phyloP scores from a whole-genome alignment of 129 eudicot genomes.

The Kitagawia praeruptora region DNA sequence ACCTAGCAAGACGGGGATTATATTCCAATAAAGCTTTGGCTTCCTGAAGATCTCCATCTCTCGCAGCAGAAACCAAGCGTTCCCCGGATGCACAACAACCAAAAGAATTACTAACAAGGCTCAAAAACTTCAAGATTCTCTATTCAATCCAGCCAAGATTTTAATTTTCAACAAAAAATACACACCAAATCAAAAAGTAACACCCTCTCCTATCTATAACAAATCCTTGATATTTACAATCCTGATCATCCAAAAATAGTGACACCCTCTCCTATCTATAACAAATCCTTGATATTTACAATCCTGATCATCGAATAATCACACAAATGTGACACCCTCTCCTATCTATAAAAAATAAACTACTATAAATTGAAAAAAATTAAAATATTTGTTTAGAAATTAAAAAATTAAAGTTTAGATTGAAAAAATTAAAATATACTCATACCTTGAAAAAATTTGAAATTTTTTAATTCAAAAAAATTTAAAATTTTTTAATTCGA shows the following conservation, averaged over 20 bases:
- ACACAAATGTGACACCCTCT: too few species aligned
- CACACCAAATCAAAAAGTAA: conserved; percentile 14
- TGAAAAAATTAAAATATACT: too few species aligned
- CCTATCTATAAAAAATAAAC: too few species aligned
- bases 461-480: too few species aligned
- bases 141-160: conserved; percentile 2
- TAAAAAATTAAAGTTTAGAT: too few species aligned
- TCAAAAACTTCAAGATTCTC: conserved; percentile 51
- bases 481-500: too few species aligned
- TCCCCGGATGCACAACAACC: conserved; percentile 99
- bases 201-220: conserved; percentile 8
- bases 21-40: conserved; percentile 84
- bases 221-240: conserved; percentile 14
- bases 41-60: conserved; percentile 98
- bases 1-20: conserved; percentile 79
- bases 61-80: conserved; percentile 92
- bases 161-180: background rate
- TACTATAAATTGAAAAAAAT: too few species aligned
- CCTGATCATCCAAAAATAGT: conserved; percentile 11
- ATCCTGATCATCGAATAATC: too few species aligned
- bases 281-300: too few species aligned
- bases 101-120: conserved; percentile 82
- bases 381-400: too few species aligned
- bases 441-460: too few species aligned
- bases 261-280: too few species aligned